Base-by-base conservation (phyloP, 2,329 filamentous ascomycete genomes). In the Botryotinia globosa region DNA sequence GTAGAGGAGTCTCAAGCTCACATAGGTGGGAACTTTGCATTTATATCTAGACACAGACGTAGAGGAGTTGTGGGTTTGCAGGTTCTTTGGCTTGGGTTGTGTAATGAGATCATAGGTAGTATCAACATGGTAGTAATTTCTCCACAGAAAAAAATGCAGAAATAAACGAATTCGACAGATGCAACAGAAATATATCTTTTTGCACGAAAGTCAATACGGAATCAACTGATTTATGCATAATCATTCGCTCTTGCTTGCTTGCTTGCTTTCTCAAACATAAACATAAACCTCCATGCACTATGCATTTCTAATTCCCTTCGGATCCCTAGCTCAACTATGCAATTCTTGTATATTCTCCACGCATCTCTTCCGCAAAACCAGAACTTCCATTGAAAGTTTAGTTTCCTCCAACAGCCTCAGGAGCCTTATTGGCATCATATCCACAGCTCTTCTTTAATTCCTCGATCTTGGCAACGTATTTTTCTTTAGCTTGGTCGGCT, bases 391-490 rank as follows among this genome's bases (percentile, higher is more conserved):
- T 29, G n/a, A 2, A 37, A 37, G 6, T 48, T 18, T 68, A 72
- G 32, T 72, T 72, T 72, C 39, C 67, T 70, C 81, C 81, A 74
- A 91, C 87, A 69, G 85, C 81, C 85, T 91, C 89, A 77, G 89
- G 88, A 75, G 78, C 82, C 87, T 91, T 91, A 83, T 87, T 85
- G 75, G 84, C 85, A 81, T 92, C 88, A 82, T 86, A 92, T 73
- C 90, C 91, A 82, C 91, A 88, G 81, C 88, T 87, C 74, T 79
- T 83, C 87, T 96, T 94, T 80, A 97, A 83, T 79, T 85, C 82
- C 83, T 94, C 89, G 76, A 96, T 89, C 74, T 91, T 84, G 77
- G 86, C 85, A 79, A 97, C 87, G 84, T 97, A 98, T 80, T 87
- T 85, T 81, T 89, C 86, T 87, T 97, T 91, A 32, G 94, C 94